Evolutionary conservation across 176 grass and related monocot species (phyloP).

Genomic region (Lolium perenne): DNA sequence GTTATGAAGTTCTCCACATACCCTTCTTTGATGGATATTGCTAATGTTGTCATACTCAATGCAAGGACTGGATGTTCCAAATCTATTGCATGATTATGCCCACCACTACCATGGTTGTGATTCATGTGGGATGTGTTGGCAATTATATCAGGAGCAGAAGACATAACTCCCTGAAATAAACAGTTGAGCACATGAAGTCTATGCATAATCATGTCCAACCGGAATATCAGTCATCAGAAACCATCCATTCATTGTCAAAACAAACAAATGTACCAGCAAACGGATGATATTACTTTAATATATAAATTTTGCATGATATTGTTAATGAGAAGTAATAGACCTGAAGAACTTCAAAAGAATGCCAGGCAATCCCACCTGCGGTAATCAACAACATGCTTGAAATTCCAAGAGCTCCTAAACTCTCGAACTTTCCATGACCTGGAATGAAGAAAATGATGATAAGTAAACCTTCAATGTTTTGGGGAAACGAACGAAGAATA

Average conservation of each 20-base stretch:
- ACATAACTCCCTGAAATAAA: conserved; percentile 75
- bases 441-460: conserved; percentile 39
- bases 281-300: conserved; percentile 20
- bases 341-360: conserved; percentile 98
- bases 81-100: conserved; percentile 90
- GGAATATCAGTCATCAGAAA: conserved; percentile 12
- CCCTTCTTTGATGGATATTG: conserved; percentile 99
- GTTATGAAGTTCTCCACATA: conserved; percentile 45
- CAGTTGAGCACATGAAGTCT: conserved; percentile 26
- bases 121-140: conserved; percentile 38
- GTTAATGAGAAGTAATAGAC: conserved; percentile 57
- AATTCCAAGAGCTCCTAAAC: conserved; percentile 85
- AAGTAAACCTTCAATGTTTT: conserved; percentile 6
- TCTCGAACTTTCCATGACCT: conserved; percentile 99
- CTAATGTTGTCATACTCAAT: conserved; percentile 77
- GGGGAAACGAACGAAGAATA: not conserved
- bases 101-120: conserved; percentile 54
- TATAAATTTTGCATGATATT: conserved; percentile 15
- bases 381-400: conserved; percentile 92
- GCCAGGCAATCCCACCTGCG: conserved; percentile 95
- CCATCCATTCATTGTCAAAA: conserved; percentile 4
- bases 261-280: conserved; percentile 7
- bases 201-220: conserved; percentile 24
- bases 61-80: conserved; percentile 92
- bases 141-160: conserved; percentile 67